Conservation (phyloP, 73 alveolate genomes). For the Paramecium primaurelia region DNA sequence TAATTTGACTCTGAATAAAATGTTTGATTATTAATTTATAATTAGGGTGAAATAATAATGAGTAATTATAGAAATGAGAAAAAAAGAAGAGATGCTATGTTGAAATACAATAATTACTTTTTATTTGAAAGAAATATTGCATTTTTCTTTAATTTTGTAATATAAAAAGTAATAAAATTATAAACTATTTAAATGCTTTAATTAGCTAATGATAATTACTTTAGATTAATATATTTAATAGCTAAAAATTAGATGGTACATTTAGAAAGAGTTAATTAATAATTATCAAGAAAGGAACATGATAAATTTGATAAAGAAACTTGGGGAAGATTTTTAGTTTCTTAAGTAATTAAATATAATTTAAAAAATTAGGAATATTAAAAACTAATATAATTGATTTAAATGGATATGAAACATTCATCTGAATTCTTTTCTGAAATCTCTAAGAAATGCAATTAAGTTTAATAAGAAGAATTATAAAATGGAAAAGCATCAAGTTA, state of each 20-base stretch:
- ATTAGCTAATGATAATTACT: constrained; percentile 33
- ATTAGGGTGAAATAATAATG: constrained; percentile 45
- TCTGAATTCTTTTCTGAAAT: constrained; percentile 7
- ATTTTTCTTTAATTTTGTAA: constrained; percentile 56
- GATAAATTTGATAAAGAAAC: constrained; percentile 51
- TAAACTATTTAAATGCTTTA: background rate
- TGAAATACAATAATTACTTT: constrained; percentile 49
- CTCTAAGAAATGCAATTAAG: background rate
- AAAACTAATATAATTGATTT: background rate
- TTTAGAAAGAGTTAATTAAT: constrained; percentile 55
- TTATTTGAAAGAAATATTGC: constrained; percentile 61
- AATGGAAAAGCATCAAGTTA: constrained; percentile 38
- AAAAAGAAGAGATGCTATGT: constrained; percentile 57
- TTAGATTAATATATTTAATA: constrained; percentile 49
- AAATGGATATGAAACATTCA: constrained; percentile 21
- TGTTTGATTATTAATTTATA: background rate
- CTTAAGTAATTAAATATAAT: background rate
- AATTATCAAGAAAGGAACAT: constrained; percentile 27
- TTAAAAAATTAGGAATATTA: background rate
- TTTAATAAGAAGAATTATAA: constrained; percentile 42
- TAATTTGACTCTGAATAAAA: background rate
- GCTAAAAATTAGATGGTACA: constrained; percentile 53
- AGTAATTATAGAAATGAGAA: constrained; percentile 56
- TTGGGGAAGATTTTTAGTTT: constrained; percentile 48
- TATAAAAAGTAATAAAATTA: constrained; percentile 39